Base-by-base conservation (phyloP, 352 stramenopile species). In the Peronospora tabacina region DNA sequence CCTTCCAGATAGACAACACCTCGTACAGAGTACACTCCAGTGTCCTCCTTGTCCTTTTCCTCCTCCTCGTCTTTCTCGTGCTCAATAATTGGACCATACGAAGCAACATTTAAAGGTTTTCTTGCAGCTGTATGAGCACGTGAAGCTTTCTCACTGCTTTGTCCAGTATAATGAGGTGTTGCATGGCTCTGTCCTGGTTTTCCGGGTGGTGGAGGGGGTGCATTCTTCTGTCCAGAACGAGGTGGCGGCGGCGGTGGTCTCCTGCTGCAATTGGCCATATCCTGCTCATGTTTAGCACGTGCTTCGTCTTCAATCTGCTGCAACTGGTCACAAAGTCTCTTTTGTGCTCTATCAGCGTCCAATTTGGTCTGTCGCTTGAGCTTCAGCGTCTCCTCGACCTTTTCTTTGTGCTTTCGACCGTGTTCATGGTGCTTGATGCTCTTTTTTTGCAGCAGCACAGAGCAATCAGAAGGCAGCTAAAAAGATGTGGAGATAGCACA, bases 401-500 rank as follows among this genome's bases (percentile, higher is more conserved):
- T 78, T 15, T 86, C 73, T 65, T 87, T 88, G 67, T 94, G 83
- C 36, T 61, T 72, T 12, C 68, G 50, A 45, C 79, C 78, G 19
- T 90, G 75, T 43, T 94, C 83, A 55, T 94, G 83, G 49, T 88
- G 77, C 46, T 77, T 82, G 52, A 94, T 70, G 51, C 78, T 87
- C 83, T 94, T 50, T 13, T 94, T 50, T 13, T 28, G 17, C 12
- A 35, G 20, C 15, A 8, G 24, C 26, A 38, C 5, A 17, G 4
- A 47, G 13, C 11, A 1, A 6, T 37, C 26, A 43, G 43, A 12
- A 28, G 28, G 12, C 12, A 9, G 22, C 16, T 12, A 24, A 2
- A 11, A n/a, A 5, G 17, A 34, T 8, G 7, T 16, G 28, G 1
- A 41, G 1, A 28, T 12, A 9, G 7, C 24, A 5, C 10, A 24